Evolutionary conservation across 2,329 filamentous ascomycete genomes (phyloP).

Genomic region (Talaromyces sp.): DNA sequence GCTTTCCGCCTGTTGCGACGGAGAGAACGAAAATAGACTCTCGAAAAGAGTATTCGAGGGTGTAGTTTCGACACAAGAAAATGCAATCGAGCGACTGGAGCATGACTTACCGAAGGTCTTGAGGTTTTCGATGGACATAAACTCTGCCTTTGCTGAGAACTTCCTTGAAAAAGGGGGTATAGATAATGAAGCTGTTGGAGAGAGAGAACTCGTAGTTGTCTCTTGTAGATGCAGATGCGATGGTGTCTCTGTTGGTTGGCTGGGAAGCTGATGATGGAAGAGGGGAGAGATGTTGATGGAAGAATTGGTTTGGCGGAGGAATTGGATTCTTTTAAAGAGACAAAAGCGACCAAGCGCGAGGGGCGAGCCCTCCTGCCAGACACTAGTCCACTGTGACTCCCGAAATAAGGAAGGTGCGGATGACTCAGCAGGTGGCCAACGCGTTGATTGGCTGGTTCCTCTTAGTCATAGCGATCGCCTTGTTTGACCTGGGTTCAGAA

Average conservation of each 20-base stretch:
- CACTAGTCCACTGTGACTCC: background rate
- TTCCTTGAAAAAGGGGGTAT: slow-evolving; percentile 36
- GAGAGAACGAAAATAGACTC: background rate
- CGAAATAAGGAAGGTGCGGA: slow-evolving; percentile 23
- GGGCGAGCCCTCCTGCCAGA: slow-evolving; percentile 16
- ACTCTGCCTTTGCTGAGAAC: slow-evolving; percentile 66
- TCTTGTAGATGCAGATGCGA: background rate
- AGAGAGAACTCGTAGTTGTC: slow-evolving; percentile 25
- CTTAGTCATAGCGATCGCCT: background rate
- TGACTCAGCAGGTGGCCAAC: slow-evolving; percentile 18
- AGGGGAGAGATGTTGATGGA: slow-evolving; percentile 21
- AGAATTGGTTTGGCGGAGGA: slow-evolving; percentile 7
- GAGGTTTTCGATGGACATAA: slow-evolving; percentile 99
- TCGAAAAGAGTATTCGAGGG: background rate
- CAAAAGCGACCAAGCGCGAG: slow-evolving; percentile 6
- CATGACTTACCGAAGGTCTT: slow-evolving; percentile 76
- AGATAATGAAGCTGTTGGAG: slow-evolving; percentile 20
- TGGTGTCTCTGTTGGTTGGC: slow-evolving; percentile 23
- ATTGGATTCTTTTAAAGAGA: slow-evolving; percentile 2
- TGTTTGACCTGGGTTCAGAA: background rate
- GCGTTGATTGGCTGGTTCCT: slow-evolving; percentile 9
- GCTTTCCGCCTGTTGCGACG: background rate
- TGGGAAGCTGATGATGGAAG: slow-evolving; percentile 14
- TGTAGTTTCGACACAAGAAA: background rate
- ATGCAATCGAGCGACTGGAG: slow-evolving; percentile 20